Evolutionary conservation across 441 rosid genomes (phyloP).

Genomic region (Theobroma grandiflorum): DNA sequence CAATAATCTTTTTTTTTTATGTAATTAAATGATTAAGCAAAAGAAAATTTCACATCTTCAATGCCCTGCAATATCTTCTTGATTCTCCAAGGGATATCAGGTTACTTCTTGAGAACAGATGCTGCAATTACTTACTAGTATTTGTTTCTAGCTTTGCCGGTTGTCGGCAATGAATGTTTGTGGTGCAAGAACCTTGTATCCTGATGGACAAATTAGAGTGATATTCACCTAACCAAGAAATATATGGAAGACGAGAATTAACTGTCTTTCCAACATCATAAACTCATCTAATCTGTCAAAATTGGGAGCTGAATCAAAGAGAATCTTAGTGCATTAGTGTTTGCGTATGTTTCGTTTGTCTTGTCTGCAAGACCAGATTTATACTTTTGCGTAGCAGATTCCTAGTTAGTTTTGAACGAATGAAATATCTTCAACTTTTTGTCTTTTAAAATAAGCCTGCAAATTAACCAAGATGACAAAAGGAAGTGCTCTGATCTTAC

Average conservation of each 20-base stretch:
- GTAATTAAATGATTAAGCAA: neutral
- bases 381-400: neutral
- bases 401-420: slow-evolving; percentile 14
- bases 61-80: neutral
- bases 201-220: neutral
- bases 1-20: neutral
- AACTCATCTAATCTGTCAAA: neutral
- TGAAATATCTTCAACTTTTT: neutral
- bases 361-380: neutral
- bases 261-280: neutral
- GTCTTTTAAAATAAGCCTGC: neutral
- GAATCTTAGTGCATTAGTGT: neutral
- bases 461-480: neutral
- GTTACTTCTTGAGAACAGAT: neutral
- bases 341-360: neutral
- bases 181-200: neutral
- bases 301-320: neutral
- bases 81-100: neutral
- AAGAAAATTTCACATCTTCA: neutral
- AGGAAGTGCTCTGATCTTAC: neutral
- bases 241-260: neutral
- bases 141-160: neutral
- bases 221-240: neutral
- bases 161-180: neutral
- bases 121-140: neutral